Conservation (phyloP, 495 filamentous ascomycete genomes). For the Sphaerosporella brunnea region DNA sequence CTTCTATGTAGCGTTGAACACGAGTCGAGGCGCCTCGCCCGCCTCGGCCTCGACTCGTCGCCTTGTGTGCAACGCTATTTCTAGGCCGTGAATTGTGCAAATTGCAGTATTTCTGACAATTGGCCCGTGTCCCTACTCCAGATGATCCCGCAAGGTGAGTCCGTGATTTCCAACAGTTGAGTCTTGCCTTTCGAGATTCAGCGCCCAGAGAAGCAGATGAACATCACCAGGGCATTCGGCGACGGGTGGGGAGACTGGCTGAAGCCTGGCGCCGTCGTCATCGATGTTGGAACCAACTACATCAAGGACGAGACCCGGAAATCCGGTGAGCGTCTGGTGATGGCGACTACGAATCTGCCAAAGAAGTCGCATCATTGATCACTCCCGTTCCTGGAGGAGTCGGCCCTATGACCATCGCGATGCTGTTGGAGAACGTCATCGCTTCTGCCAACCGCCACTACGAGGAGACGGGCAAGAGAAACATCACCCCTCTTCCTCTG, state of each 20-base stretch:
- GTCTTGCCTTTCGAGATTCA: too few species aligned
- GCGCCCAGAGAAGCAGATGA: too few species aligned
- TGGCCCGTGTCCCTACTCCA: too few species aligned
- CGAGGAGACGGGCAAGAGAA: conserved; percentile 57
- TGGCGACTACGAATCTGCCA: conserved; percentile 77
- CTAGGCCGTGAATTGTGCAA: too few species aligned
- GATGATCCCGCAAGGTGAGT: too few species aligned
- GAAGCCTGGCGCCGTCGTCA: conserved; percentile 82
- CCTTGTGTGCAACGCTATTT: too few species aligned
- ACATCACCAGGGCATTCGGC: too few species aligned
- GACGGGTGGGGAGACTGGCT: conserved; percentile 95
- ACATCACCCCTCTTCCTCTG: conserved; percentile 63
- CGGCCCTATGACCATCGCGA: conserved; percentile 95
- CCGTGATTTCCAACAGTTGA: too few species aligned
- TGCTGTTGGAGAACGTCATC: conserved; percentile 88
- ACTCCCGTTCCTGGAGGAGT: conserved; percentile 95
- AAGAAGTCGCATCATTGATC: conserved; percentile 78
- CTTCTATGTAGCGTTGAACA: too few species aligned
- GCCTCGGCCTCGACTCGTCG: too few species aligned
- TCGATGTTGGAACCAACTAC: conserved; percentile 96
- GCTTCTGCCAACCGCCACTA: conserved; percentile 64
- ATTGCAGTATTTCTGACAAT: too few species aligned
- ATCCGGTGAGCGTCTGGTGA: conserved; percentile 76
- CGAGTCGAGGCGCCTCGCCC: too few species aligned
- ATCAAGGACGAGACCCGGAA: conserved; percentile 86